These are phyloP conservation scores for Suhomyces kilbournensis DNA, from an alignment of 805 yeast genomes.

Conservation along the genomic window DNA sequence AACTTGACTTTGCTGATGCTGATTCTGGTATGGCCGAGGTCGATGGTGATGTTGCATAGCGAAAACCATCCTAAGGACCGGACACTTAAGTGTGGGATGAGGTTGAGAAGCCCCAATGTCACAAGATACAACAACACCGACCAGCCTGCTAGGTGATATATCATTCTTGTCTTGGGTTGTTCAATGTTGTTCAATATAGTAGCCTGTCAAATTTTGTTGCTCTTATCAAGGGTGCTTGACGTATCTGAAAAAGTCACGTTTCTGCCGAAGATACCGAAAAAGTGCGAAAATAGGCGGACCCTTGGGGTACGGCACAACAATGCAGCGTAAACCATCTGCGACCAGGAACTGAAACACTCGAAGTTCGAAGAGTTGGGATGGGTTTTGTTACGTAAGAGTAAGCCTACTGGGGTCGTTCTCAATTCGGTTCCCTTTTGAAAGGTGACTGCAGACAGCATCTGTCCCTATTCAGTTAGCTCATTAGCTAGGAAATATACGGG, in stretches of 20 bases:
- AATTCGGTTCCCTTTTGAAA: not conserved
- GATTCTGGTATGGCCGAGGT: conserved; percentile 11
- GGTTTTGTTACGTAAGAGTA: not conserved
- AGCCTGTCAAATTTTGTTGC: not conserved
- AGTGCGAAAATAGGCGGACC: not conserved
- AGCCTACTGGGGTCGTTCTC: not conserved
- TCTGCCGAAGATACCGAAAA: not conserved
- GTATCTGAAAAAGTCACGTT: not conserved
- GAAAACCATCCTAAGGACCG: conserved; percentile 31
- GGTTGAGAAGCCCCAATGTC: conserved; percentile 18
- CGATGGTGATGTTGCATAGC: conserved; percentile 22
- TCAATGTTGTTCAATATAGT: not conserved
- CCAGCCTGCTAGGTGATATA: not conserved
- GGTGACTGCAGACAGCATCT: not conserved
- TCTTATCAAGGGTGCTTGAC: not conserved
- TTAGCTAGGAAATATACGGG: not conserved
- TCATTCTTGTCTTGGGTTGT: not conserved
- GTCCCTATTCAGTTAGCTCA: not conserved
- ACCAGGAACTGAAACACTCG: no score
- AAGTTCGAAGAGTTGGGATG: no score
- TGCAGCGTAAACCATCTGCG: no score
- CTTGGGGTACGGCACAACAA: not conserved
- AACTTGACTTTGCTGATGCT: conserved; percentile 18
- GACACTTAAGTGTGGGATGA: conserved; percentile 25
- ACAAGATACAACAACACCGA: conserved; percentile 14